Evolutionary conservation across 2,329 filamentous ascomycete species (phyloP).

Genomic region (Leptosphaerulina australis): DNA sequence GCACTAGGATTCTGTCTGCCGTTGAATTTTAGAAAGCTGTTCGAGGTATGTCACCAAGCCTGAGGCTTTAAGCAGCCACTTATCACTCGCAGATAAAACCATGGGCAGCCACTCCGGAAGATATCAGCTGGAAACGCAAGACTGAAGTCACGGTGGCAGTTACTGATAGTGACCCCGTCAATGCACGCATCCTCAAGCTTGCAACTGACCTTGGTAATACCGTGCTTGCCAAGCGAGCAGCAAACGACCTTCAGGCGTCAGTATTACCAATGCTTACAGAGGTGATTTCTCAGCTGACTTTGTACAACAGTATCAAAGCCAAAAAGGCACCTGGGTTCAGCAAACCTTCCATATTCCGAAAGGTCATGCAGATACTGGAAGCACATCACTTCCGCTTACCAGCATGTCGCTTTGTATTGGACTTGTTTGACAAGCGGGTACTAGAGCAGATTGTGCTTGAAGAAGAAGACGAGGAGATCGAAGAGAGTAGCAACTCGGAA

Average conservation of each 20-base stretch:
- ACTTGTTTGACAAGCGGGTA: slow-evolving; percentile 91
- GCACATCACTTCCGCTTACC: slow-evolving; percentile 87
- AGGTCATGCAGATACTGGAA: slow-evolving; percentile 83
- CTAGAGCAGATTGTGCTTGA: slow-evolving; percentile 83
- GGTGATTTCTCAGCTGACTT: slow-evolving; percentile 21
- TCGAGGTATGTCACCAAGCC: slow-evolving; percentile 63
- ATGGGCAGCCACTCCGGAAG: slow-evolving; percentile 42
- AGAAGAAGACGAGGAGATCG: slow-evolving; percentile 60
- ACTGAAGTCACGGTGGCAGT: slow-evolving; percentile 61
- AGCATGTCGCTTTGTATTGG: slow-evolving; percentile 87
- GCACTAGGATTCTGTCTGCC: slow-evolving; percentile 90
- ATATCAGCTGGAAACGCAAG: slow-evolving; percentile 42
- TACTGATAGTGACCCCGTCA: slow-evolving; percentile 65
- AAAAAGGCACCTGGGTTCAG: slow-evolving; percentile 77
- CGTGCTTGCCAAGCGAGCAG: slow-evolving; percentile 85
- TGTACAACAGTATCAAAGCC: slow-evolving; percentile 67
- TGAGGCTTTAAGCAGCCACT: slow-evolving; percentile 16
- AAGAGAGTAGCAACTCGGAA: slow-evolving; percentile 43
- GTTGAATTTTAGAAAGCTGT: slow-evolving; percentile 74
- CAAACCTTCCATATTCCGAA: slow-evolving; percentile 78
- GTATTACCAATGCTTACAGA: slow-evolving; percentile 25
- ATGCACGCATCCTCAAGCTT: slow-evolving; percentile 79
- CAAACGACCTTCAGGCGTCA: slow-evolving; percentile 73
- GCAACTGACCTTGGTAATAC: slow-evolving; percentile 91
- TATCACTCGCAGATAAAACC: slow-evolving; percentile 45